Conservation (phyloP, 495 filamentous ascomycete genomes). For the Hyaloscypha variabilis region DNA sequence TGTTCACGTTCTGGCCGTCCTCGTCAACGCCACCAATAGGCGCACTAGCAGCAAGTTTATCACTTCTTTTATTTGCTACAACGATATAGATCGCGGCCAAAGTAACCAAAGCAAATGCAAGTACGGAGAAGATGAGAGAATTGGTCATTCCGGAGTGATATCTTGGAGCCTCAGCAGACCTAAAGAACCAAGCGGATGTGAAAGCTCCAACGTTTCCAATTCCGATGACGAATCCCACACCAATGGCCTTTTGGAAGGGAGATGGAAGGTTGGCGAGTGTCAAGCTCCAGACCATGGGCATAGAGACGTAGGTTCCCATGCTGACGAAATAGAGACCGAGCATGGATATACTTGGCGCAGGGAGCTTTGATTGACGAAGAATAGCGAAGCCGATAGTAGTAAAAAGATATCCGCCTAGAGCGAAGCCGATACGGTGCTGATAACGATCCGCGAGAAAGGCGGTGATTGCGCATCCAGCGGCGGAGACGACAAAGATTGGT, state of each 20-base stretch:
- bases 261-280: conserved; percentile 22
- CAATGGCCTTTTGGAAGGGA: conserved; percentile 22
- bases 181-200: conserved; percentile 17
- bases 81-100: not conserved
- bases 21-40: no score
- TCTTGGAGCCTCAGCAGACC: conserved; percentile 4
- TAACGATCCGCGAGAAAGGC: conserved; percentile 36
- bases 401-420: conserved; percentile 36
- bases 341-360: conserved; percentile 25
- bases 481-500: conserved; percentile 38
- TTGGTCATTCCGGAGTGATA: conserved; percentile 10
- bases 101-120: not conserved
- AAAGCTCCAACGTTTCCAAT: conserved; percentile 29
- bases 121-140: not conserved
- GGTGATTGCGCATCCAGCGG: conserved; percentile 14
- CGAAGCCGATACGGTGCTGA: conserved; percentile 39
- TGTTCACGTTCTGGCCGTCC: no score
- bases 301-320: conserved; percentile 20
- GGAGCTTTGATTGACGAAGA: conserved; percentile 33
- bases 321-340: conserved; percentile 26
- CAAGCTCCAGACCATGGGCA: conserved; percentile 28
- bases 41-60: no score
- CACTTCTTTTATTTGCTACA: not conserved
- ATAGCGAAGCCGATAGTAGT: conserved; percentile 38
- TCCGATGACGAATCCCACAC: conserved; percentile 22